A percentile compares a stretch with the other conserved stretches of the same genome.
Evolutionary conservation across 192 early-diverging fungal genomes (phyloP).

Genomic region (Backusella mclennaniae): DNA sequence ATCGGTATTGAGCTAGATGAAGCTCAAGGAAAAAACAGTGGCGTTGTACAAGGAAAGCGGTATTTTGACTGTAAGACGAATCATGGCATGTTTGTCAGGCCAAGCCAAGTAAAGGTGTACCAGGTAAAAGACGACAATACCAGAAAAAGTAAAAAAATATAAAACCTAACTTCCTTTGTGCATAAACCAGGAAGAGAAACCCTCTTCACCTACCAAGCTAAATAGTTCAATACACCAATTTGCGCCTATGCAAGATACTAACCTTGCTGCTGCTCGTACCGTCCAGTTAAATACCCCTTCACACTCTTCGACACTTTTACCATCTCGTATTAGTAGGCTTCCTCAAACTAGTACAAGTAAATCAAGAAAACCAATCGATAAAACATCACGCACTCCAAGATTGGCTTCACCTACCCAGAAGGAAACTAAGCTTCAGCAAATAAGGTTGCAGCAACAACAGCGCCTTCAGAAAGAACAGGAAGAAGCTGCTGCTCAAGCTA

Average conservation of each 20-base stretch:
- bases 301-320: slow-evolving; percentile 23
- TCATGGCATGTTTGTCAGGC: slow-evolving; percentile 78
- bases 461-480: slow-evolving; percentile 21
- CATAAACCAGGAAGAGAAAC: neutral
- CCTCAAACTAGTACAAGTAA: slow-evolving; percentile 7
- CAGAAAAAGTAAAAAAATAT: neutral
- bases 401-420: neutral
- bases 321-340: slow-evolving; percentile 21
- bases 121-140: neutral
- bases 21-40: slow-evolving; percentile 74
- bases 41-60: slow-evolving; percentile 68
- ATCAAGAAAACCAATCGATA: slow-evolving; percentile 9
- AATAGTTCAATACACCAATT: slow-evolving; percentile 10
- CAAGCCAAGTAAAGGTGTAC: slow-evolving; percentile 51
- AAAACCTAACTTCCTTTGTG: neutral
- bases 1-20: slow-evolving; percentile 87
- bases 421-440: slow-evolving; percentile 17
- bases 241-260: slow-evolving; percentile 32
- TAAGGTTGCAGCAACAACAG: slow-evolving; percentile 21
- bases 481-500: slow-evolving; percentile 11
- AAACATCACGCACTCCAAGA: slow-evolving; percentile 16
- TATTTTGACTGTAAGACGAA: slow-evolving; percentile 76
- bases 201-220: neutral
- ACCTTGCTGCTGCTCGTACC: slow-evolving; percentile 15
- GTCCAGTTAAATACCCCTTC: slow-evolving; percentile 27